Evolutionary conservation across 2,329 filamentous ascomycete species (phyloP).

Genomic region (Colletotrichum endophyticum): DNA sequence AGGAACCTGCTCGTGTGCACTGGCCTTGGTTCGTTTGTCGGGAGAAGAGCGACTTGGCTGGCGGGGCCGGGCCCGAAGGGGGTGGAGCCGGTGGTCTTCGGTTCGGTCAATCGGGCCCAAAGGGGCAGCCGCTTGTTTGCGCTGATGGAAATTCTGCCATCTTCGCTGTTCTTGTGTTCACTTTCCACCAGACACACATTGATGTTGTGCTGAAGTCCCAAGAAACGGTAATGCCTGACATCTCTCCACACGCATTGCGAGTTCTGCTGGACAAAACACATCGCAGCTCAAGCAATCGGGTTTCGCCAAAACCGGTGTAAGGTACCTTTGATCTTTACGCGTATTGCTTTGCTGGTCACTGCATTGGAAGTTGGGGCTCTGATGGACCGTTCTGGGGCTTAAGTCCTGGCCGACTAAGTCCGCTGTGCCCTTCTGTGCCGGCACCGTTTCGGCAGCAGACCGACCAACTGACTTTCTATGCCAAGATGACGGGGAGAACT

Average conservation of each 20-base stretch:
- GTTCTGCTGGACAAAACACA: not conserved
- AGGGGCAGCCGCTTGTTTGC: not conserved
- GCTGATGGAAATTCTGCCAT: not conserved
- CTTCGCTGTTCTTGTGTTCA: not conserved
- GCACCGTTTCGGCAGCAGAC: slow-evolving; percentile 4
- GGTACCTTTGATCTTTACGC: not conserved
- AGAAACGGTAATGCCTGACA: not conserved
- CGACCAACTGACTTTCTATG: not conserved
- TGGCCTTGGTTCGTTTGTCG: not conserved
- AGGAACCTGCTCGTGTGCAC: not conserved
- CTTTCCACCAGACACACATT: not conserved
- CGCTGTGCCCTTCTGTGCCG: not conserved
- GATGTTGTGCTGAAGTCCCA: not conserved
- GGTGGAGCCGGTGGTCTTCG: slow-evolving; percentile 1
- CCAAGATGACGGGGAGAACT: slow-evolving; percentile 16
- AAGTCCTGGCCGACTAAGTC: slow-evolving; percentile 19
- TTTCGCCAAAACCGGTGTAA: not conserved
- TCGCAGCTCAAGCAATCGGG: not conserved
- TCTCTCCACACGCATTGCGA: not conserved
- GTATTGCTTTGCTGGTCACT: not conserved
- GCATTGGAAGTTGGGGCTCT: not conserved
- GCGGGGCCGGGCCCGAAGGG: slow-evolving; percentile 5
- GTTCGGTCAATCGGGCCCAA: not conserved
- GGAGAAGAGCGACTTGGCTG: not conserved
- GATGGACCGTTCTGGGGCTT: slow-evolving; percentile 1